These are phyloP conservation scores for Calonectria honghensis DNA, from an alignment of 2,329 filamentous ascomycete genomes.

Conservation along the genomic window DNA sequence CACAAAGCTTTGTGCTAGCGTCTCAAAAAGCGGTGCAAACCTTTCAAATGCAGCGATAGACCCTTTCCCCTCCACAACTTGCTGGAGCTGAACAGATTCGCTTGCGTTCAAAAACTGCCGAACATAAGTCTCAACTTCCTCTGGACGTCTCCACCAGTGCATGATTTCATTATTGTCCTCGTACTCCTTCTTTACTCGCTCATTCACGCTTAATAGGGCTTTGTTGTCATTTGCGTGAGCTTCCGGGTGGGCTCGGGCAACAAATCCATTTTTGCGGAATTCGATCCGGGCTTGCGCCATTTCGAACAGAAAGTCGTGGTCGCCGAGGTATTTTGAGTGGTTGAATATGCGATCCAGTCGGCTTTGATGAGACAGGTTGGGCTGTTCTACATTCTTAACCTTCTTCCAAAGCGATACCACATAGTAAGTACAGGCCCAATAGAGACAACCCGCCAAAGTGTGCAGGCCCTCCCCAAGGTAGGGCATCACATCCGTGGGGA, in stretches of 20 bases:
- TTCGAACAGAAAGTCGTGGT: conserved; percentile 49
- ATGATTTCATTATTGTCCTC: conserved; percentile 37
- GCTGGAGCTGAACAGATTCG: conserved; percentile 46
- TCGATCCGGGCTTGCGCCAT: conserved; percentile 48
- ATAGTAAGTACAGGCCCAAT: conserved; percentile 51
- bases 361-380: conserved; percentile 18
- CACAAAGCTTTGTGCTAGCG: conserved; percentile 49
- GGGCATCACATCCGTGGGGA: conserved; percentile 45
- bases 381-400: conserved; percentile 36
- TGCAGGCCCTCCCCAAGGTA: conserved; percentile 50
- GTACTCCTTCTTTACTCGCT: conserved; percentile 45
- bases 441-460: conserved; percentile 51
- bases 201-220: conserved; percentile 19
- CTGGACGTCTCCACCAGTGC: conserved; percentile 51
- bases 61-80: conserved; percentile 48
- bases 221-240: conserved; percentile 29
- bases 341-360: conserved; percentile 51
- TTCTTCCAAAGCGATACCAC: conserved; percentile 51
- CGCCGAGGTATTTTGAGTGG: conserved; percentile 47
- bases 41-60: conserved; percentile 32
- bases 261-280: conserved; percentile 48
- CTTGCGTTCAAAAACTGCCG: conserved; percentile 43
- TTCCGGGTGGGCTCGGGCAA: conserved; percentile 39
- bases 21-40: conserved; percentile 47
- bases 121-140: conserved; percentile 49